Conservation (phyloP, 2,329 filamentous ascomycete genomes). For the Emmonsiellopsis sp. region DNA sequence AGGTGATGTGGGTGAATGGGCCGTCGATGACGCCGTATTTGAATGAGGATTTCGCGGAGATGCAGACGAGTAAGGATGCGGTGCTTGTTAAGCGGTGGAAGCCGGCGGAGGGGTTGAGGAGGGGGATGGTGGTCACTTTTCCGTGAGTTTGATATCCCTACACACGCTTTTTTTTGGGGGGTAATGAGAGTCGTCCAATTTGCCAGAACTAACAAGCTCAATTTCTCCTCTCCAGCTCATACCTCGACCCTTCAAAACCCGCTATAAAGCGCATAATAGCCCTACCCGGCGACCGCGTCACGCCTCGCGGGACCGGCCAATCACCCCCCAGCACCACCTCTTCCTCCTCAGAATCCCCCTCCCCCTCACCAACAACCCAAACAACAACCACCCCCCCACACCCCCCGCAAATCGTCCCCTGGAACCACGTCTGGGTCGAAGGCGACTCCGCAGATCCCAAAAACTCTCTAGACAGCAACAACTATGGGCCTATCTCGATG, state of each 20-base stretch:
- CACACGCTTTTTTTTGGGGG: background rate
- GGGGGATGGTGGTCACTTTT: slow-evolving; percentile 69
- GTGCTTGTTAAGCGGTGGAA: slow-evolving; percentile 35
- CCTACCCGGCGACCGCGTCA: slow-evolving; percentile 68
- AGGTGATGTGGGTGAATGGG: slow-evolving; percentile 35
- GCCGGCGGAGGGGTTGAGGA: slow-evolving; percentile 41
- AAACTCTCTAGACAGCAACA: slow-evolving; percentile 74
- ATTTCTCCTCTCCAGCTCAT: slow-evolving; percentile 46
- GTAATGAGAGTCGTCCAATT: background rate
- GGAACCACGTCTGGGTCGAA: slow-evolving; percentile 89
- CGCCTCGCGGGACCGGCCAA: slow-evolving; percentile 38
- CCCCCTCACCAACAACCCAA: slow-evolving; percentile 29
- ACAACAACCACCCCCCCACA: slow-evolving; percentile 14
- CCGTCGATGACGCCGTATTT: slow-evolving; percentile 70
- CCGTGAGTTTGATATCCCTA: slow-evolving; percentile 14
- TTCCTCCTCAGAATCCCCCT: slow-evolving; percentile 35
- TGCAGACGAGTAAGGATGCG: slow-evolving; percentile 28
- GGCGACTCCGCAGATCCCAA: slow-evolving; percentile 65
- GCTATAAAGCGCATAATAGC: slow-evolving; percentile 78
- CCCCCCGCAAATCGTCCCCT: slow-evolving; percentile 53
- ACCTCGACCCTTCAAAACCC: slow-evolving; percentile 57
- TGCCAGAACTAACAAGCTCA: slow-evolving; percentile 6
- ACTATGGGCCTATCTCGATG: slow-evolving; percentile 74
- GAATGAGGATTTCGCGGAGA: slow-evolving; percentile 53
- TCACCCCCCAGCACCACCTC: no score